A percentile compares a stretch with the other conserved stretches of the same genome.
Evolutionary conservation across 1,284 basidiomycete species (phyloP).

Genomic region (Irpex lacteus): DNA sequence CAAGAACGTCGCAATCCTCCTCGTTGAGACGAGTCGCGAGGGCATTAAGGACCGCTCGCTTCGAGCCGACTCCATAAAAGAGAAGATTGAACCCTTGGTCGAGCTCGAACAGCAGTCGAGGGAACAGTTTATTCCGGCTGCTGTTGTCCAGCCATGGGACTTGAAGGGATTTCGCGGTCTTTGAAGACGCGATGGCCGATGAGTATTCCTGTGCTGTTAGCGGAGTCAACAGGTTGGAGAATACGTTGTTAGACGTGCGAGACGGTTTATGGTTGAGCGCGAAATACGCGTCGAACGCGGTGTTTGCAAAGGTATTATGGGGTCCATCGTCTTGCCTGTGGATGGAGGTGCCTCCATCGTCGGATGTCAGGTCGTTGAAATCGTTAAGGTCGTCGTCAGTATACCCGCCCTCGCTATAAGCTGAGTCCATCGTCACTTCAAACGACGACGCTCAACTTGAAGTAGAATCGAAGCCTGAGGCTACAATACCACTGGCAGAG

Average conservation of each 20-base stretch:
- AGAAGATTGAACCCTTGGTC: constrained; percentile 82
- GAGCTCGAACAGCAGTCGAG: constrained; percentile 69
- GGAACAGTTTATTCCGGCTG: constrained; percentile 41
- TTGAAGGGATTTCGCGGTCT: constrained; percentile 37
- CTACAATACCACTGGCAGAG: too few species aligned
- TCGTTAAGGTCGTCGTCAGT: background rate
- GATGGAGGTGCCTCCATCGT: background rate
- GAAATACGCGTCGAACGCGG: constrained; percentile 85
- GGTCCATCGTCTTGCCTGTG: background rate
- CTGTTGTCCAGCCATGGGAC: constrained; percentile 25
- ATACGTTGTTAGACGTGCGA: constrained; percentile 74
- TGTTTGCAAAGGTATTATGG: constrained; percentile 28
- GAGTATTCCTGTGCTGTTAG: constrained; percentile 61
- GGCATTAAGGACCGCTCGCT: constrained; percentile 69
- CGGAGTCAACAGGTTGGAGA: constrained; percentile 70
- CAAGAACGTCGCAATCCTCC: constrained; percentile 55
- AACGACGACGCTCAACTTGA: too few species aligned
- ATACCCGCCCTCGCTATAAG: background rate
- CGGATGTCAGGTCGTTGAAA: background rate
- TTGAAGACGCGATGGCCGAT: constrained; percentile 47
- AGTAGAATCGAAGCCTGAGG: too few species aligned
- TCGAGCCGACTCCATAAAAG: constrained; percentile 87
- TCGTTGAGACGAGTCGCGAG: constrained; percentile 46
- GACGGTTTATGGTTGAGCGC: constrained; percentile 57
- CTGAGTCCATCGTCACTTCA: background rate